Base-by-base conservation (phyloP, 768 basidiomycete genomes). In the Podaxis sp. region DNA sequence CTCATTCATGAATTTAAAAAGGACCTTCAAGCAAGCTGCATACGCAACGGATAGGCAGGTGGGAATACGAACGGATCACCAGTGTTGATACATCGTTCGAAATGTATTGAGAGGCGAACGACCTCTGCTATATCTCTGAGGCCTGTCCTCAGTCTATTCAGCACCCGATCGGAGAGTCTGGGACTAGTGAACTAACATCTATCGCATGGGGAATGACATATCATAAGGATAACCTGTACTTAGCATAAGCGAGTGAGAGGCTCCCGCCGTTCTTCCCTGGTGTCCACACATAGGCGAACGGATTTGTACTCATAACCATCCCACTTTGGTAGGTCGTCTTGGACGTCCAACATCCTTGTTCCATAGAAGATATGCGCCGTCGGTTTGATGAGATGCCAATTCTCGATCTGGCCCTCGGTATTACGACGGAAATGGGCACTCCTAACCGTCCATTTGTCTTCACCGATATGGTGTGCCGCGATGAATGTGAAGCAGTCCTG, bases 341-440 rank as follows among this genome's bases (percentile, higher is more conserved):
- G 63, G 15, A 89, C 72, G 62, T 85, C 83, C 66, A 88, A 62
- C 76, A 87, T 72, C 27, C 84, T 77, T 19, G 88, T 89, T 12
- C 74, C 84, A 64, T 89, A 89, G 72, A 88, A 90, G 4, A 85
- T 84, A 69, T 89, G 87, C 0, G 75, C 84, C 0, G 85, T 88
- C 0, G 89, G 89, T 67, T 82, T 83, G 51, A 88, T 70, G n/a
- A 70, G 63, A 1, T 85, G 83, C 83, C 83, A 84, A 53, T 78
- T 72, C 49, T 79, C 73, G 57, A 87, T 81, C 29, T 25, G 11
- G 43, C 72, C 75, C 6, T 78, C 71, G 3, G 72, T 74, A 64
- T 85, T 81, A 40, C 88, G 77, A 64, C 82, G 78, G 27, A 90
- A 71, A 57, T 82, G 78, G 0, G 76, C 75, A 11, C 85, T 85